Conservation (phyloP, 371 early-diverging fungal genomes). For the Globomyces sp. region DNA sequence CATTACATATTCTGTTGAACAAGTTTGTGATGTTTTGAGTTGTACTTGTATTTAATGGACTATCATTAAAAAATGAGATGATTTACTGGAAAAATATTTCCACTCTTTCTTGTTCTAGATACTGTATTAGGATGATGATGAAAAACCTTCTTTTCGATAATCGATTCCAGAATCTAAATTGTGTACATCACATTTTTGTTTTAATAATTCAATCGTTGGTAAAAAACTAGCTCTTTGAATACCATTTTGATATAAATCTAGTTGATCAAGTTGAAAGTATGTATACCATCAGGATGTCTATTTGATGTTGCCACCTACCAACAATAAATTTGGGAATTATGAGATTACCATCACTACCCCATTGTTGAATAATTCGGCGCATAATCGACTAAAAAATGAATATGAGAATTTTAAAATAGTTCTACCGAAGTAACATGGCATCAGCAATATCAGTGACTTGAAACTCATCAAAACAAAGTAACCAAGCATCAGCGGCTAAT, state of each 20-base stretch:
- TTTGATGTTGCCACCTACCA: conserved; percentile 78
- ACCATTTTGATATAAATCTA: conserved; percentile 92
- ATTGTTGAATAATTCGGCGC: conserved; percentile 74
- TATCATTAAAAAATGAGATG: background rate
- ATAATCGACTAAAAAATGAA: conserved; percentile 55
- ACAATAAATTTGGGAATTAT: no score
- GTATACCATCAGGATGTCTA: conserved; percentile 79
- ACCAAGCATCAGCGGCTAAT: conserved; percentile 71
- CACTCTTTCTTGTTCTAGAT: conserved; percentile 23
- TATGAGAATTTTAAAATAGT: conserved; percentile 38
- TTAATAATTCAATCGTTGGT: conserved; percentile 85
- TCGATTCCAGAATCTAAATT: conserved; percentile 86
- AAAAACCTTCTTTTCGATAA: conserved; percentile 61
- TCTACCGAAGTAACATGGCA: conserved; percentile 73
- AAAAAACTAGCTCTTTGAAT: conserved; percentile 88
- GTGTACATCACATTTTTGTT: conserved; percentile 75
- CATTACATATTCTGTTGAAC: background rate
- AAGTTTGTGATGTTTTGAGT: conserved; percentile 35
- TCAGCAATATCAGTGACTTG: conserved; percentile 97
- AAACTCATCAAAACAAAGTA: conserved; percentile 95
- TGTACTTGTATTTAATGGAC: background rate
- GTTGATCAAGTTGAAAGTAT: background rate
- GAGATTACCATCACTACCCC: conserved; percentile 72
- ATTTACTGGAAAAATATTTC: conserved; percentile 10
- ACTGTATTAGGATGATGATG: background rate